Evolutionary conservation across 2,329 filamentous ascomycete species (phyloP), one percentile per base, ranked within the genome.

Genomic region (Aspergillus brunneoviolaceus): DNA sequence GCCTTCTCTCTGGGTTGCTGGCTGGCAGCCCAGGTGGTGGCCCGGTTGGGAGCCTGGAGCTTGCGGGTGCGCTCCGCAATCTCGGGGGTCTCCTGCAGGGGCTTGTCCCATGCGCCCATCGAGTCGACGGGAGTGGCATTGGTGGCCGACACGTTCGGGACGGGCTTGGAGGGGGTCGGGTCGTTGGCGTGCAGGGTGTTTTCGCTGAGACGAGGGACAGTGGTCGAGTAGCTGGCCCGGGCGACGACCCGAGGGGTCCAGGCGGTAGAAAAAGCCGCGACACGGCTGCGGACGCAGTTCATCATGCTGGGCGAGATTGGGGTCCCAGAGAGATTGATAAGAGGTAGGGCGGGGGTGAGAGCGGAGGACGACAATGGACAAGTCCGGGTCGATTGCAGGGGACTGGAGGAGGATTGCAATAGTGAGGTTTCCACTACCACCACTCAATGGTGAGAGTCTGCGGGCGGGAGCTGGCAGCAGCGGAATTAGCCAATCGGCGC

Each of bases 11-110:
- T 85, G 45, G 92, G 87, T 77, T 87, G 86, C 84, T 99, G 95
- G 80, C 87, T 96, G 72, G 86, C 81, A 63, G 91, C 92, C 95
- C 95, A 99, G 61, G 91, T 84, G 5, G 79, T 85, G 61, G 82
- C 79, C 64, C 92, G 87, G 82, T 99, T 99, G 23, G 95, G 95
- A 33, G 94, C 91, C 82, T 99, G 95, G 76, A 82, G 78, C 59
- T 84, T 79, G 64, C 86, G 81, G 70, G 81, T 78, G 61, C 81
- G 74, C 77, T 89, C 86, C 21, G 77, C 85, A 51, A 80, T 77
- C 62, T 80, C 79, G 5, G 81, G 77, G 48, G 76, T 76, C 73
- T 89, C 87, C 71, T 84, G 80, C 61, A 89, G 67, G 2, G 80
- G 72, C 47, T 77, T 74, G 68, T 87, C 84, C 64, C 78, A 76